A percentile compares a stretch with the other conserved stretches of the same genome.
These are phyloP conservation scores for Schwanniomyces vanrijiae DNA, from an alignment of 805 yeast genomes.

Conservation along the genomic window DNA sequence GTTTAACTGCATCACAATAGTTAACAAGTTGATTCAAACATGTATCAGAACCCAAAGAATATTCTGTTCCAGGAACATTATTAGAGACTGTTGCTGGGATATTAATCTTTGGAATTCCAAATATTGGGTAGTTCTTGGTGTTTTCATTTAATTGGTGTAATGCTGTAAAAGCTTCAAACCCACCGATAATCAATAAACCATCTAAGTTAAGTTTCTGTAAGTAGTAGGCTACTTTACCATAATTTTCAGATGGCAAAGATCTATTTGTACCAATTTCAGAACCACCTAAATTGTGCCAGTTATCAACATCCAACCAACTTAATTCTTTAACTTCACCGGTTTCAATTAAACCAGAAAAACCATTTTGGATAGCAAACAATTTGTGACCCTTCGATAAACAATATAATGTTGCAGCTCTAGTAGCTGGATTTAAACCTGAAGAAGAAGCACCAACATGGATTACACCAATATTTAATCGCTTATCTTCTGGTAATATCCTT, in stretches of 20 bases:
- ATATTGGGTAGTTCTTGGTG: constrained; percentile 62
- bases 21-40: constrained; percentile 68
- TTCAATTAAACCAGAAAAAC: constrained; percentile 68
- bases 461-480: constrained; percentile 64
- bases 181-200: constrained; percentile 76
- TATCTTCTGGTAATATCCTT: constrained; percentile 43
- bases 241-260: constrained; percentile 63
- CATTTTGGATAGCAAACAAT: constrained; percentile 70
- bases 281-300: constrained; percentile 76
- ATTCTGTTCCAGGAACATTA: constrained; percentile 81
- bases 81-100: constrained; percentile 81
- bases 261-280: constrained; percentile 83
- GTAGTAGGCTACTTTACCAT: constrained; percentile 70
- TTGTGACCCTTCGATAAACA: constrained; percentile 76
- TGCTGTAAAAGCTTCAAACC: constrained; percentile 78
- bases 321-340: constrained; percentile 61
- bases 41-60: constrained; percentile 74
- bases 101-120: constrained; percentile 74
- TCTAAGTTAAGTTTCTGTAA: constrained; percentile 67
- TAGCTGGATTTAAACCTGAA: constrained; percentile 77
- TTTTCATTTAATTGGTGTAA: constrained; percentile 64
- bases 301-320: constrained; percentile 68
- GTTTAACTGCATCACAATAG: constrained; percentile 78
- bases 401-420: constrained; percentile 69
- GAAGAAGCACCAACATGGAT: constrained; percentile 82